Evolutionary conservation across 306 rosid species (phyloP), one percentile per base, ranked within the genome.

Genomic region (Quercus dentata): DNA sequence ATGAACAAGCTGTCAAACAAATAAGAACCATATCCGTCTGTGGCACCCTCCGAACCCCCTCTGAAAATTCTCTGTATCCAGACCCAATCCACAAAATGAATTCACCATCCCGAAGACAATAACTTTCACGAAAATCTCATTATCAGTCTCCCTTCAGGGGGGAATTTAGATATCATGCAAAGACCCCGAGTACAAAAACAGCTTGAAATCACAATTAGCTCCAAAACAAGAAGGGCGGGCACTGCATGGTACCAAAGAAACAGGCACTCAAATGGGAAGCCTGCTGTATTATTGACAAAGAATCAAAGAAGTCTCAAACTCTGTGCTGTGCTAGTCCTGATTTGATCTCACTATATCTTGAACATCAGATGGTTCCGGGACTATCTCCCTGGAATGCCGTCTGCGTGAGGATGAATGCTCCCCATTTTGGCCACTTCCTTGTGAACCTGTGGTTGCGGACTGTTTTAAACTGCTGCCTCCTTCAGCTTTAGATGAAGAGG

Each of bases 371-470:
- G 98, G 99, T 76, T 95, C 98, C 0, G 98, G 98, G 64, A 88
- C 88, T 84, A 93, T 93, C 79, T 95, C 99, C 74, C 83, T 89
- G 1, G 91, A 85, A 73, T 87, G 86, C 33, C 92, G 91, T 71
- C 97, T 82, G 38, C 83, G 85, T 1, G 97, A 87, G 28, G 92
- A 95, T 28, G 99, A 92, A 77, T 78, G 83, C 7, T 90, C 93
- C 1, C 86, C 88, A 5, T 87, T 87, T 31, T 75, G 90, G 52
- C 80, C 83, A 74, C 97, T 92, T 63, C 89, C 88, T 82, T 92
- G 94, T 0, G 97, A 92, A n/a, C 93, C 90, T 0, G 88, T 82
- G 1, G 97, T 91, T 79, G 89, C 94, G 0, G 98, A 94, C 71
- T 83, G 89, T 82, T 90, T 94, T 30, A 91, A 85, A 77, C 97